These are phyloP conservation scores for Tausonia pullulans DNA, from an alignment of 1,284 basidiomycete species.

Conservation along the genomic window DNA sequence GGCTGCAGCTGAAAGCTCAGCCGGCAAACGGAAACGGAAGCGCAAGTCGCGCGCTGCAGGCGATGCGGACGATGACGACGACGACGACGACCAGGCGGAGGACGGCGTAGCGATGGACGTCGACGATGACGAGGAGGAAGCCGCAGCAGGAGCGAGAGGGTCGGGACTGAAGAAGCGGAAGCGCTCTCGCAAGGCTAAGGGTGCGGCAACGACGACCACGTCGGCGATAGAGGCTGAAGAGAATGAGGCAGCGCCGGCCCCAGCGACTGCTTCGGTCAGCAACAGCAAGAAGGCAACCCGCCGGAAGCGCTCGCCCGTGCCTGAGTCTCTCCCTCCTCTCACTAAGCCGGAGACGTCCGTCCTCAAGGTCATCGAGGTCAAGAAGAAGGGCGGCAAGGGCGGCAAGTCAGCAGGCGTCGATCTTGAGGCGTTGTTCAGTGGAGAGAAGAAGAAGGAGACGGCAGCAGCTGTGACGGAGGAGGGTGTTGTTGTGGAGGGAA, in stretches of 20 bases:
- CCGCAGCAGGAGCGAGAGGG: neutral
- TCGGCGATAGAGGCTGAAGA: neutral
- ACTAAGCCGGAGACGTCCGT: slow-evolving; percentile 14
- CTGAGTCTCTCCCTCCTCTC: neutral
- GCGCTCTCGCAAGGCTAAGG: neutral
- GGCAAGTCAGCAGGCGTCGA: neutral
- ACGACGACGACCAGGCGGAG: neutral
- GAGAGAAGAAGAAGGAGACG: neutral
- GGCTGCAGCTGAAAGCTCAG: neutral
- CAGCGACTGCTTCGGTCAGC: neutral
- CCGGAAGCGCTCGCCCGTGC: neutral
- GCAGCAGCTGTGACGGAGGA: no score
- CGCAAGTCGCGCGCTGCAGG: slow-evolving; percentile 4
- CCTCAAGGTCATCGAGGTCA: slow-evolving; percentile 15
- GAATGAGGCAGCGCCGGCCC: neutral
- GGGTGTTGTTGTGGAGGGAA: no score
- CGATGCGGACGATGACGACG: neutral
- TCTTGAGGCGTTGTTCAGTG: slow-evolving; percentile 8
- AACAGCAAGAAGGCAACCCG: neutral
- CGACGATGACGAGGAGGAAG: neutral
- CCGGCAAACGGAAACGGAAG: slow-evolving; percentile 1
- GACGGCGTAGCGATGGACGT: neutral
- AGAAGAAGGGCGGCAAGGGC: slow-evolving; percentile 6
- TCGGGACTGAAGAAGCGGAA: neutral
- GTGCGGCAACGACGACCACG: neutral